Conservation (phyloP, 2,329 filamentous ascomycete genomes). For the Colletotrichum trifolii region DNA sequence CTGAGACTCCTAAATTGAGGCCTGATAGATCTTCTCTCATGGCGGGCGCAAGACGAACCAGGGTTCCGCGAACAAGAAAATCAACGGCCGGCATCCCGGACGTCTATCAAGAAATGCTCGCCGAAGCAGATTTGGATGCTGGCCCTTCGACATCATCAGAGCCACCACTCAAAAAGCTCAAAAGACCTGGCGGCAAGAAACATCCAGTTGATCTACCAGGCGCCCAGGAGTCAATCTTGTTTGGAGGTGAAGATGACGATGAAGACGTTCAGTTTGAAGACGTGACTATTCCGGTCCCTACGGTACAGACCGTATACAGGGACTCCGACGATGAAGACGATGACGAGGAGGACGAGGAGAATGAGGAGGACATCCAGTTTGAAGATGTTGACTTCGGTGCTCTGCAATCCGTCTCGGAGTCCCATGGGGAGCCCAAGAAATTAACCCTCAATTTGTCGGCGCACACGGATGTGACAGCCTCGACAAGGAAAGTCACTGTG, state of each 20-base stretch:
- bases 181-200: constrained; percentile 42
- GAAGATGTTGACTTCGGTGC: constrained; percentile 60
- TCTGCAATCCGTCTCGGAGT: constrained; percentile 39
- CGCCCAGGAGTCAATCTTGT: constrained; percentile 32
- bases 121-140: constrained; percentile 54
- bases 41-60: constrained; percentile 41
- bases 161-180: constrained; percentile 55
- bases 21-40: constrained; percentile 30
- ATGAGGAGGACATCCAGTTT: constrained; percentile 56
- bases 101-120: constrained; percentile 62
- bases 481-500: constrained; percentile 46
- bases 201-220: constrained; percentile 4
- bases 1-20: no score
- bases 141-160: constrained; percentile 45
- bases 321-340: constrained; percentile 59
- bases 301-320: constrained; percentile 61
- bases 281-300: constrained; percentile 58
- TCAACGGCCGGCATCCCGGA: constrained; percentile 44
- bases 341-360: constrained; percentile 51
- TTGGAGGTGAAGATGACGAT: constrained; percentile 50
- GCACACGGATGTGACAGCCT: constrained; percentile 50
- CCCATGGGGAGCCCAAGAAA: constrained; percentile 45
- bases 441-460: constrained; percentile 65
- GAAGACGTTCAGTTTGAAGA: constrained; percentile 62
- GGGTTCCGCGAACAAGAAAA: constrained; percentile 40